phyloP scores from a whole-genome alignment of 345 rosid species.

The Streptanthus diversifolius region DNA sequence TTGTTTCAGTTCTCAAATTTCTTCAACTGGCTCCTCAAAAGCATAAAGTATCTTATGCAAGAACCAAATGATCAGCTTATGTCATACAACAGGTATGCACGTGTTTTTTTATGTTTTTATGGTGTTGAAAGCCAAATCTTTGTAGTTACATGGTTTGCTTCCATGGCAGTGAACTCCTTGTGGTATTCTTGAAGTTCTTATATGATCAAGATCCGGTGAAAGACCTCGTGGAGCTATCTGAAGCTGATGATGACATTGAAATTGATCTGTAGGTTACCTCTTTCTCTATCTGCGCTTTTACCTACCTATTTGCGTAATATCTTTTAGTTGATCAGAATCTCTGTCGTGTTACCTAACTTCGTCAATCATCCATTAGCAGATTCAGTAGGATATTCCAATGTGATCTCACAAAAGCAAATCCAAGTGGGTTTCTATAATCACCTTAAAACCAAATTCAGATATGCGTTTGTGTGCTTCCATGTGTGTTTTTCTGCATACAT shows the following conservation, averaged over 20 bases:
- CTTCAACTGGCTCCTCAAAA: slow-evolving; percentile 85
- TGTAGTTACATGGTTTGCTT: slow-evolving; percentile 26
- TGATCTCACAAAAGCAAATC: neutral
- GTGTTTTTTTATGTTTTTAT: slow-evolving; percentile 10
- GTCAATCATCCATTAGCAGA: neutral
- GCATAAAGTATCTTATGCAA: slow-evolving; percentile 80
- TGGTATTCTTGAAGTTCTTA: slow-evolving; percentile 81
- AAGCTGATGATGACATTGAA: slow-evolving; percentile 51
- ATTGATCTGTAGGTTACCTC: slow-evolving; percentile 64
- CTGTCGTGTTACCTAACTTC: neutral
- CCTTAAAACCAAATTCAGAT: neutral
- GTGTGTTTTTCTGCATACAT: neutral
- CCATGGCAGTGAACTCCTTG: slow-evolving; percentile 76
- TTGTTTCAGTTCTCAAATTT: slow-evolving; percentile 77
- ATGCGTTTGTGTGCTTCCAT: neutral
- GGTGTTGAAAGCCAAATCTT: slow-evolving; percentile 5
- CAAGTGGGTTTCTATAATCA: neutral
- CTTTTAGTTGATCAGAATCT: neutral
- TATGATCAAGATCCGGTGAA: slow-evolving; percentile 90
- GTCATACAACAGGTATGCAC: slow-evolving; percentile 63
- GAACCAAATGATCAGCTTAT: slow-evolving; percentile 87
- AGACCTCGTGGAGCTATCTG: slow-evolving; percentile 62
- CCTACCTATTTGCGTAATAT: slow-evolving; percentile 3
- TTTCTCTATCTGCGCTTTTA: slow-evolving; percentile 3
- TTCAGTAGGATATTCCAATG: neutral